Percentiles rank a stretch among this genome's conserved stretches.
Conservation (phyloP, 495 filamentous ascomycete species). For the Xylaria flabelliformis region DNA sequence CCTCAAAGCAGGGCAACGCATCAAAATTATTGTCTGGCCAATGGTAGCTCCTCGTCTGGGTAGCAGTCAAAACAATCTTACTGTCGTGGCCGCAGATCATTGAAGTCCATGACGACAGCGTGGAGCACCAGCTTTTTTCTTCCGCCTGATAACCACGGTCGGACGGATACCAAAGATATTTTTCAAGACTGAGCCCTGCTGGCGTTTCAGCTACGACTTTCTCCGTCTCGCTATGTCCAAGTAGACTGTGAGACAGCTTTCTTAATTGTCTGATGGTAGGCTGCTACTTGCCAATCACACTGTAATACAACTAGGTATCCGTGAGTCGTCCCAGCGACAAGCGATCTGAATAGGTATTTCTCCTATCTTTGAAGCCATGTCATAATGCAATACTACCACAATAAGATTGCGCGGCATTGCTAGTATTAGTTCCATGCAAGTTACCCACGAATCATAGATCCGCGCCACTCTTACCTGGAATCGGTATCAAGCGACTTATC, state of each 20-base stretch:
- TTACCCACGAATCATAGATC: conserved; percentile 11
- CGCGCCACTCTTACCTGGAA: not conserved
- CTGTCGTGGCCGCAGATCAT: conserved; percentile 19
- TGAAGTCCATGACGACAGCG: conserved; percentile 23
- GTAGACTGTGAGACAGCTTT: not conserved
- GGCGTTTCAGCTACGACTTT: not conserved
- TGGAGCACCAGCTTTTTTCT: not conserved
- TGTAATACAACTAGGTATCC: not conserved
- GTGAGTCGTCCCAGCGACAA: not conserved
- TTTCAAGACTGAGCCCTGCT: not conserved
- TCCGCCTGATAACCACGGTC: not conserved
- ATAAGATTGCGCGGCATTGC: conserved; percentile 20
- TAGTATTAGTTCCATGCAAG: conserved; percentile 9
- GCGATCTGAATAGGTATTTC: conserved; percentile 2
- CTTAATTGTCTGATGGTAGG: not conserved
- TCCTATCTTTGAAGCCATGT: conserved; percentile 5
- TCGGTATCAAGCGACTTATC: not conserved
- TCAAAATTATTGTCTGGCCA: conserved; percentile 11
- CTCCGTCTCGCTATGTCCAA: not conserved
- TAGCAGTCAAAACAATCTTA: conserved; percentile 19
- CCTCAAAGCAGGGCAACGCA: conserved; percentile 13
- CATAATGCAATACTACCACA: conserved; percentile 20
- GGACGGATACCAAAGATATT: not conserved
- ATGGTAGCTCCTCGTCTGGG: not conserved
- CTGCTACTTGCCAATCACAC: not conserved